A percentile compares a stretch with the other conserved stretches of the same genome.
phyloP scores from a whole-genome alignment of 106 monocot genomes.

The Hemerocallis citrina region DNA sequence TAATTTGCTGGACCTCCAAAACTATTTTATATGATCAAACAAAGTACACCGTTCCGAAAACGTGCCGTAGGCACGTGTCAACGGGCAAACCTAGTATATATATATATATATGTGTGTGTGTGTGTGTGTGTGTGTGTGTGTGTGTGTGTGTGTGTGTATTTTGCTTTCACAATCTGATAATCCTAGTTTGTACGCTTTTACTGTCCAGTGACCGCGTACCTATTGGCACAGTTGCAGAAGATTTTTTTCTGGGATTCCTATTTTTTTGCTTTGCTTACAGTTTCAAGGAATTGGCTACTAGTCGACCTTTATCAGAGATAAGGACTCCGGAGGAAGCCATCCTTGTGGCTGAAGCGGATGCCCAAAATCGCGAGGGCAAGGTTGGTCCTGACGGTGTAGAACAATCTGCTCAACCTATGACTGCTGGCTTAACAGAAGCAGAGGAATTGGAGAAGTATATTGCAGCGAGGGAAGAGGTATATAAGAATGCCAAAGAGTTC shows the following conservation, averaged over 20 bases:
- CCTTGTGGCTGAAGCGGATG: slow-evolving; percentile 19
- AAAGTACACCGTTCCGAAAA: too few species aligned
- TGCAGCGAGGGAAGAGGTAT: slow-evolving; percentile 92
- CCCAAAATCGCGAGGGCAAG: slow-evolving; percentile 46
- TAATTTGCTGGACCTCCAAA: too few species aligned
- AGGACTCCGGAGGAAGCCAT: slow-evolving; percentile 63
- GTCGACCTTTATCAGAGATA: slow-evolving; percentile 73
- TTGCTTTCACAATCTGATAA: too few species aligned
- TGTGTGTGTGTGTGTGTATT: too few species aligned
- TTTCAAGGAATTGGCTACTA: slow-evolving; percentile 71
- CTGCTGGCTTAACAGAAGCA: slow-evolving; percentile 61
- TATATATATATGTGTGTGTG: too few species aligned
- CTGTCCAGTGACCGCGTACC: too few species aligned
- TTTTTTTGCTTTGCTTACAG: slow-evolving; percentile 25
- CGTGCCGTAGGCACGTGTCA: too few species aligned
- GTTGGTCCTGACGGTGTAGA: slow-evolving; percentile 49
- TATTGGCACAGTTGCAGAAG: background rate
- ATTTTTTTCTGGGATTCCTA: background rate
- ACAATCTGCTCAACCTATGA: slow-evolving; percentile 49
- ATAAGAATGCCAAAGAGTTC: slow-evolving; percentile 96
- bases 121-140: too few species aligned
- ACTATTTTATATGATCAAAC: too few species aligned
- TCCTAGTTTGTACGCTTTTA: too few species aligned
- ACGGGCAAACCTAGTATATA: too few species aligned
- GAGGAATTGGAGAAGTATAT: slow-evolving; percentile 90